Conservation (phyloP, 2,329 filamentous ascomycete genomes). For the Ceratocystis eucalypticola region DNA sequence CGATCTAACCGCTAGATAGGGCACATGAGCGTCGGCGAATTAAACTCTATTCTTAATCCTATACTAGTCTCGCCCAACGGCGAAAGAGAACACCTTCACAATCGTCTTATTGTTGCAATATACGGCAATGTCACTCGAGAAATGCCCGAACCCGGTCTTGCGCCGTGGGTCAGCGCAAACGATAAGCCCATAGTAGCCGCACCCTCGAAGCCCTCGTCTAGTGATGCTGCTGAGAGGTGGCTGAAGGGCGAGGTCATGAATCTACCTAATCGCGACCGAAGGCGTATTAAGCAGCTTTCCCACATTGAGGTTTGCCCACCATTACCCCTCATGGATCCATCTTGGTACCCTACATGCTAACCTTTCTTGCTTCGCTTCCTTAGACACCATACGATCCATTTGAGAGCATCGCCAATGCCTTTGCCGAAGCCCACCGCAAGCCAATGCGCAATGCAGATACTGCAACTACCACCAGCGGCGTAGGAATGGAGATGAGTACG, state of each 20-base stretch:
- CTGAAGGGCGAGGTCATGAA: slow-evolving; percentile 60
- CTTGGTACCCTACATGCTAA: slow-evolving; percentile 11
- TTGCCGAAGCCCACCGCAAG: slow-evolving; percentile 37
- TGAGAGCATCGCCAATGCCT: slow-evolving; percentile 39
- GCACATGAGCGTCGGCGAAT: slow-evolving; percentile 30
- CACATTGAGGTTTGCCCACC: slow-evolving; percentile 44
- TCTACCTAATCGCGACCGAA: slow-evolving; percentile 50
- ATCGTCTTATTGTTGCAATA: slow-evolving; percentile 53
- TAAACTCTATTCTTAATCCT: slow-evolving; percentile 49
- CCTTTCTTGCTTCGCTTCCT: background rate
- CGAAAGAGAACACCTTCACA: slow-evolving; percentile 51
- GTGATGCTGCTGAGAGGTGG: slow-evolving; percentile 51
- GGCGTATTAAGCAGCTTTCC: slow-evolving; percentile 51
- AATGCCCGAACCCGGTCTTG: slow-evolving; percentile 53
- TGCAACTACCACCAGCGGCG: slow-evolving; percentile 48
- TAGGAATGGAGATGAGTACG: slow-evolving; percentile 65
- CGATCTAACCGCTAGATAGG: slow-evolving; percentile 9
- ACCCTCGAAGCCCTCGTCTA: slow-evolving; percentile 48
- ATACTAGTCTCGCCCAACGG: slow-evolving; percentile 44
- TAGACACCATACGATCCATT: slow-evolving; percentile 36
- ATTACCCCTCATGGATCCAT: background rate
- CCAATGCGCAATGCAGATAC: slow-evolving; percentile 41
- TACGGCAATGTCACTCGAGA: slow-evolving; percentile 57
- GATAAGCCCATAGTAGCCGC: slow-evolving; percentile 47
- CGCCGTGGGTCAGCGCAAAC: slow-evolving; percentile 58